A percentile compares a stretch with the other conserved stretches of the same genome.
These are phyloP conservation scores for Raphidocelis subcapitata DNA, from an alignment of 139 green algal genomes.

Conservation along the genomic window DNA sequence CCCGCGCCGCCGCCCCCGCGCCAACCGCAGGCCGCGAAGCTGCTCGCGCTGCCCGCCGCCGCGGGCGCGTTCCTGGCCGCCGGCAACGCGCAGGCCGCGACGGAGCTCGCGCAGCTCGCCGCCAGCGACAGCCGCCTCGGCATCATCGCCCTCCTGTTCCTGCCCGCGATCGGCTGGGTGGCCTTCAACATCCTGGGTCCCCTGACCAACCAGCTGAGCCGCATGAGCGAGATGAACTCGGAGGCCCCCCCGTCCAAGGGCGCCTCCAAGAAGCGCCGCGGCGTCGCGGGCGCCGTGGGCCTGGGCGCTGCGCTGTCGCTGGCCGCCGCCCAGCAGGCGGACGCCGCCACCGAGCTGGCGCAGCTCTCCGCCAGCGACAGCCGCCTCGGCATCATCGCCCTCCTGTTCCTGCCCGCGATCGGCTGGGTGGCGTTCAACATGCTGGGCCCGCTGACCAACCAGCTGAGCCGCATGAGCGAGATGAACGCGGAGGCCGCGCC, in stretches of 20 bases:
- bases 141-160: slow-evolving; percentile 49
- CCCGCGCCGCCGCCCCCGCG: too few species aligned
- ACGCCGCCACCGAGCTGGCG: slow-evolving; percentile 74
- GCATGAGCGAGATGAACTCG: slow-evolving; percentile 53
- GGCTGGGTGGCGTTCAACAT: too few species aligned
- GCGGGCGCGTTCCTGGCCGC: slow-evolving; percentile 37
- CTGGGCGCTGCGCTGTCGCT: slow-evolving; percentile 39
- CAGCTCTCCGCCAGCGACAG: slow-evolving; percentile 69
- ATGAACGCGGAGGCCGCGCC: too few species aligned
- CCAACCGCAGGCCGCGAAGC: slow-evolving; percentile 30
- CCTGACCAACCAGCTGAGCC: slow-evolving; percentile 59
- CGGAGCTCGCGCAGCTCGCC: slow-evolving; percentile 75
- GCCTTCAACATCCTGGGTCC: slow-evolving; percentile 73
- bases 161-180: slow-evolving; percentile 71
- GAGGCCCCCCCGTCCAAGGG: not conserved
- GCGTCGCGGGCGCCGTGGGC: slow-evolving; percentile 8
- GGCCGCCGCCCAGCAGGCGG: slow-evolving; percentile 43
- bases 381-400: too few species aligned
- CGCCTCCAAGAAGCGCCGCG: slow-evolving; percentile 16
- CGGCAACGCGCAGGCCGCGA: slow-evolving; percentile 56
- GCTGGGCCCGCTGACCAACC: too few species aligned
- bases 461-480: too few species aligned
- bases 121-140: slow-evolving; percentile 52
- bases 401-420: too few species aligned
- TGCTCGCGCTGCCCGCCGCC: slow-evolving; percentile 27